Evolutionary conservation across 345 rosid species (phyloP).

Genomic region (Excoecaria agallocha): DNA sequence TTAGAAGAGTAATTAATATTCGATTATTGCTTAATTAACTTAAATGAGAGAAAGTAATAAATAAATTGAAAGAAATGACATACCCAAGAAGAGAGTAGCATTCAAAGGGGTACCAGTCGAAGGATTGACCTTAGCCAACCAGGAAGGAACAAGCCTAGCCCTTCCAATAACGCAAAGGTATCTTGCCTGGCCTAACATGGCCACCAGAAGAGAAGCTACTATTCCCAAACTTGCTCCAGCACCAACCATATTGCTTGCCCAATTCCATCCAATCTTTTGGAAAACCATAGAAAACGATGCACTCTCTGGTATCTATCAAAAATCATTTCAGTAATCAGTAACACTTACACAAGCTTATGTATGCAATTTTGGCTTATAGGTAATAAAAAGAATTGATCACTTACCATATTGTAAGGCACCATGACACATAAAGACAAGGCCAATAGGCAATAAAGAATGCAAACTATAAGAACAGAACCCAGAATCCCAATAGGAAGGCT

Average conservation of each 20-base stretch:
- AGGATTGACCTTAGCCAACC: slow-evolving; percentile 93
- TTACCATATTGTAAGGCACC: slow-evolving; percentile 82
- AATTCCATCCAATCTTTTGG: slow-evolving; percentile 61
- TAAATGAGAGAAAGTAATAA: background rate
- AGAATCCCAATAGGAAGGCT: slow-evolving; percentile 80
- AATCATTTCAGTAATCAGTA: background rate
- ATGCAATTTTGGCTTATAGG: background rate
- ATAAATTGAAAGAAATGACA: background rate
- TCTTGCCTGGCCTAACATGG: slow-evolving; percentile 97
- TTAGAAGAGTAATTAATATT: background rate
- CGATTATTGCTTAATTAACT: background rate
- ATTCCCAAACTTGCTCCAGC: slow-evolving; percentile 95
- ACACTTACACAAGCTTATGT: too few species aligned
- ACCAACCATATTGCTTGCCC: slow-evolving; percentile 90
- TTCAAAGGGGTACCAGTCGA: slow-evolving; percentile 91
- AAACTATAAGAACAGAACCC: slow-evolving; percentile 76
- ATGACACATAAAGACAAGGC: slow-evolving; percentile 69
- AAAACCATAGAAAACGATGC: slow-evolving; percentile 74
- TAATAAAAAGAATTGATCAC: slow-evolving; percentile 1
- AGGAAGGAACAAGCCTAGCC: slow-evolving; percentile 78
- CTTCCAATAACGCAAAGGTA: slow-evolving; percentile 92
- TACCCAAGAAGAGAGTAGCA: slow-evolving; percentile 93
- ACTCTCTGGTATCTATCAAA: slow-evolving; percentile 44
- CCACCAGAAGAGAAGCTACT: slow-evolving; percentile 89
- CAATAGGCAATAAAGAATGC: slow-evolving; percentile 76